A percentile compares a stretch with the other conserved stretches of the same genome.
Conservation (phyloP, 2,329 filamentous ascomycete genomes). For the Diaporthe sp. region DNA sequence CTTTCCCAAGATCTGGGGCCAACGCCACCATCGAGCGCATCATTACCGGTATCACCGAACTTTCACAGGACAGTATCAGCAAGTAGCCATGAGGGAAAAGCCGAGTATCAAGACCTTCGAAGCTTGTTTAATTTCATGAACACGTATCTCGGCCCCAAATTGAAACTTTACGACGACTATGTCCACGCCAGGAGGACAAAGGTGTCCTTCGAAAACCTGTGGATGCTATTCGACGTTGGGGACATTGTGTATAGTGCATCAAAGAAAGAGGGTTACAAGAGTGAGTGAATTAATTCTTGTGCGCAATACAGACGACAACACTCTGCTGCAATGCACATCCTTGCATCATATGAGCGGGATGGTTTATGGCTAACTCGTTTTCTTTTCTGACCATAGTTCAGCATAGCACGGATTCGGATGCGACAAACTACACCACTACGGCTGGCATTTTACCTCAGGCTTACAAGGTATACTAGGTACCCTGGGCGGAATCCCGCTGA, state of each 20-base stretch:
- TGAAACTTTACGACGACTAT: background rate
- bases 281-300: background rate
- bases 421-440: background rate
- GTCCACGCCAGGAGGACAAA: background rate
- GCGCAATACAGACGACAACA: too few relatives aligned
- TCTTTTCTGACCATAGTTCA: background rate
- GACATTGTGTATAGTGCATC: background rate
- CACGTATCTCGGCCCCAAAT: background rate
- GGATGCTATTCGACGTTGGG: background rate
- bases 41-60: background rate
- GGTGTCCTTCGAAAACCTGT: background rate
- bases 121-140: background rate
- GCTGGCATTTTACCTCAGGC: background rate
- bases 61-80: background rate
- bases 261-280: background rate
- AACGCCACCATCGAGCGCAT: background rate
- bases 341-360: background rate
- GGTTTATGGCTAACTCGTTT: background rate
- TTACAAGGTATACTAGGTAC: background rate
- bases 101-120: background rate
- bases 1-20: background rate
- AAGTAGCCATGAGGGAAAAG: background rate
- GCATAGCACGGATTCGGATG: background rate
- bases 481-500: background rate
- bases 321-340: too few relatives aligned